Conservation (phyloP, 139 green algal genomes). For the Haematococcus sp. region DNA sequence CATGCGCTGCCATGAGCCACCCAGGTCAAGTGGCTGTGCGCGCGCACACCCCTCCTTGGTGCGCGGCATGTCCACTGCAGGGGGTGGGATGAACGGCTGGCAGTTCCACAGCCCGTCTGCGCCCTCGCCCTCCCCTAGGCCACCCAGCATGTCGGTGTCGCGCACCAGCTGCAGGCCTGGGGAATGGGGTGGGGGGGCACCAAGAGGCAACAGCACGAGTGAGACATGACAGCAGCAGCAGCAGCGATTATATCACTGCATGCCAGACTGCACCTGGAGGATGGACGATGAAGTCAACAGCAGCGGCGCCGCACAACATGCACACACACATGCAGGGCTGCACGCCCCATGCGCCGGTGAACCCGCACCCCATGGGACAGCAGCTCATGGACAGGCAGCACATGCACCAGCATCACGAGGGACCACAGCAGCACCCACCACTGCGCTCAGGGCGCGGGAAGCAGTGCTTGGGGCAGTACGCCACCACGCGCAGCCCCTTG, state of each 20-base stretch:
- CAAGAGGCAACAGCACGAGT: too few species aligned
- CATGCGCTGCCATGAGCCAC: conserved; percentile 23
- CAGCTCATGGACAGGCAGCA: too few species aligned
- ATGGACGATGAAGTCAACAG: too few species aligned
- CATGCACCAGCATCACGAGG: background rate
- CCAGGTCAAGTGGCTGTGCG: conserved; percentile 30
- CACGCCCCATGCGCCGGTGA: background rate
- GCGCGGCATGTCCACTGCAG: conserved; percentile 46
- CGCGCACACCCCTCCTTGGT: conserved; percentile 55
- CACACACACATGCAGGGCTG: too few species aligned
- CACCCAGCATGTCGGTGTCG: background rate
- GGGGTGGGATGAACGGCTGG: conserved; percentile 64
- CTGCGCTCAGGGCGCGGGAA: conserved; percentile 51
- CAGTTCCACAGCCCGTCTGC: conserved; percentile 65
- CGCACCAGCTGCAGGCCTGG: conserved; percentile 41
- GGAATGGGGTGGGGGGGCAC: too few species aligned
- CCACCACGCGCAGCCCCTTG: conserved; percentile 55
- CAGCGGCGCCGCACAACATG: too few species aligned
- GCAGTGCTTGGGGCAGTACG: conserved; percentile 78
- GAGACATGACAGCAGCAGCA: too few species aligned
- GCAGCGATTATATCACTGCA: too few species aligned
- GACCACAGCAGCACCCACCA: conserved; percentile 13
- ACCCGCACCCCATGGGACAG: too few species aligned
- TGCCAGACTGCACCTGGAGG: too few species aligned
- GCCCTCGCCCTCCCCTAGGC: conserved; percentile 6